These are phyloP conservation scores for Cenchrus americanus DNA, from an alignment of 176 grass and related monocot genomes.

Conservation along the genomic window DNA sequence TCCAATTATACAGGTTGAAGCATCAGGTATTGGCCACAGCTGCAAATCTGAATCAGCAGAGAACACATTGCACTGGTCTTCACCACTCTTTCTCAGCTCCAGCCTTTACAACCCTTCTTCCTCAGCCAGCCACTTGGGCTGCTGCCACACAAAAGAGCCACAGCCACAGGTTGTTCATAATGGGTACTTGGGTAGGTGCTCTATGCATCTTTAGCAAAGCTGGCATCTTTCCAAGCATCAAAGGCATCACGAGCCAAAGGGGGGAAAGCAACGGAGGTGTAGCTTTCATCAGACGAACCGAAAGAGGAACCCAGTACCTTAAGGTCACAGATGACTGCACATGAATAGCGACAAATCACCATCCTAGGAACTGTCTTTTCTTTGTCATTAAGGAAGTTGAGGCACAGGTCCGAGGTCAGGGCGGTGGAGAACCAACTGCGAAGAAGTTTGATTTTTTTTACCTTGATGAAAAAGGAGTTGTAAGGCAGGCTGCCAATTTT, in stretches of 20 bases:
- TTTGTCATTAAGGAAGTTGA: constrained; percentile 8
- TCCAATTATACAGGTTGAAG: constrained; percentile 4
- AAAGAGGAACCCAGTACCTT: constrained; percentile 28
- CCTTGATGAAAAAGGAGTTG: not conserved
- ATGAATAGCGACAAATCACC: constrained; percentile 2
- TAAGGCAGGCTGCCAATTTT: constrained; percentile 45
- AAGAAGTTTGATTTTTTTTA: constrained; percentile 1
- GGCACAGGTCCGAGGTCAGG: not conserved
- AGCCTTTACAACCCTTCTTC: not conserved
- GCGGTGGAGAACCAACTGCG: not conserved
- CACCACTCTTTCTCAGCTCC: constrained; percentile 35
- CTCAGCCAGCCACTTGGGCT: constrained; percentile 37
- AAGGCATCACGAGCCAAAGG: constrained; percentile 40
- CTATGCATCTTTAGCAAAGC: constrained; percentile 44
- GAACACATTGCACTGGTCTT: constrained; percentile 35
- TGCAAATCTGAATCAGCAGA: constrained; percentile 51
- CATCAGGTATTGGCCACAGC: not conserved
- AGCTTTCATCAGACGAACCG: constrained; percentile 49
- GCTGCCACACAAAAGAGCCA: constrained; percentile 27
- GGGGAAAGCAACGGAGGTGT: constrained; percentile 29
- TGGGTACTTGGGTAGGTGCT: not conserved
- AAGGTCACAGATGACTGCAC: not conserved
- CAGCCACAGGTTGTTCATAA: constrained; percentile 42
- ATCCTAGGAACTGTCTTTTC: not conserved
- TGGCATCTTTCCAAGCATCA: constrained; percentile 48